Evolutionary conservation across 2,329 filamentous ascomycete species (phyloP), one percentile per base, ranked within the genome.

Genomic region (Monilinia fructicola): DNA sequence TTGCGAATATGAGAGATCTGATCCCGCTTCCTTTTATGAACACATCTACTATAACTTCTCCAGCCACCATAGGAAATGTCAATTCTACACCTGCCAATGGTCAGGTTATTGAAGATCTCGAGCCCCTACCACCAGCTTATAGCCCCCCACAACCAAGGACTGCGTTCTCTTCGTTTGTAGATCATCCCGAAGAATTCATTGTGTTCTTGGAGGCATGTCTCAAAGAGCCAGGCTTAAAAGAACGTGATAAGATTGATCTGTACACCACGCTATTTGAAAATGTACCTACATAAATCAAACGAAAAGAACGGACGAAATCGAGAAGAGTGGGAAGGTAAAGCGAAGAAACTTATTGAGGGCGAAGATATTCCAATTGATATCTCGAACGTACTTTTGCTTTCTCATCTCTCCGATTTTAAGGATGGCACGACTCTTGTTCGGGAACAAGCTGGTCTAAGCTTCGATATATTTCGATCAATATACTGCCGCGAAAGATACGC

Each of bases 241-340:
- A 90, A 46, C 84, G 87, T 11, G 91, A 97, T 75, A 90, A 88
- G 70, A 85, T 89, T 1, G 96, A 99, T 77, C 83, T 99, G 21
- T 95, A 95, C 75, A 98, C 94, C 0, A 97, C 96, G 0, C 78
- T 99, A 18, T 98, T 99, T 75, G 96, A 99, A 99, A 78, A 98
- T 99, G 90, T 99, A 98, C 75, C 82, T 99, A 11, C 91, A 96
- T 77, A 95, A 93, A 73, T 91, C 94, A 28, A 90, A 88, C 67
- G 86, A 89, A 67, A 89, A 89, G 74, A 91, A 88, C 73, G 88
- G 88, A 12, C 81, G 82, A 78, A 79, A 93, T 69, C 88, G 89
- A 70, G 85, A 90, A 72, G 85, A 90, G 70, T 99, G 95, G 94
- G 92, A 97, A 75, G 84, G 83, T 54, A 97, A 96, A 76, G 95